Percentiles rank a stretch among this genome's conserved stretches.
Conservation (phyloP, 345 rosid genomes). For the Erodium maritimum region DNA sequence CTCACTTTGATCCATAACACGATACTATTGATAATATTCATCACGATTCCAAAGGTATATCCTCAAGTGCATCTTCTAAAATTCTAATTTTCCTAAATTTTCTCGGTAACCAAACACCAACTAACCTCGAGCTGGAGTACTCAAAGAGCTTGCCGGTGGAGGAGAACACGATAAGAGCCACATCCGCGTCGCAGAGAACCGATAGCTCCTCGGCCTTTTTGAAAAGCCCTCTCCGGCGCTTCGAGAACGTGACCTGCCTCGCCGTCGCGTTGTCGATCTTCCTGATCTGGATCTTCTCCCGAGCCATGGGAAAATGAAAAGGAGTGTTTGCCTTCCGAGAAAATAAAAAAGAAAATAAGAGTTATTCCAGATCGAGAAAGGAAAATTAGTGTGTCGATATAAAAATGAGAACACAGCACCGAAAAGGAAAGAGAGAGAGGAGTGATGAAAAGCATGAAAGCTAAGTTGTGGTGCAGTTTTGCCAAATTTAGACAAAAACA, state of each 20-base stretch:
- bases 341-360: too few relatives aligned
- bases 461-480: background rate
- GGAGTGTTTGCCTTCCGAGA: too few relatives aligned
- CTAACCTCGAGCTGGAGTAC: slow-evolving; percentile 47
- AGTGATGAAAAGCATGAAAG: background rate
- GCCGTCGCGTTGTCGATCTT: slow-evolving; percentile 56
- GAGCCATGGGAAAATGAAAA: slow-evolving; percentile 25
- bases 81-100: too few relatives aligned
- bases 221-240: slow-evolving; percentile 58
- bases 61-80: too few relatives aligned
- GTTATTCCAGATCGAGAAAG: too few relatives aligned
- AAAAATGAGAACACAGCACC: too few relatives aligned
- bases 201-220: slow-evolving; percentile 71
- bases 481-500: background rate
- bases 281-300: slow-evolving; percentile 59
- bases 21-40: too few relatives aligned
- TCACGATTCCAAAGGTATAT: too few relatives aligned
- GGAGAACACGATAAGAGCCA: slow-evolving; percentile 60
- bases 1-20: too few relatives aligned
- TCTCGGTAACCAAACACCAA: too few relatives aligned
- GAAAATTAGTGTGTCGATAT: too few relatives aligned
- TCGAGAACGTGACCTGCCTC: slow-evolving; percentile 71
- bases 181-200: slow-evolving; percentile 64
- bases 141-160: slow-evolving; percentile 57
- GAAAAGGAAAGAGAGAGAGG: too few relatives aligned